Conservation (phyloP, 2,329 filamentous ascomycete species). For the Acephala macrosclerotiorum region DNA sequence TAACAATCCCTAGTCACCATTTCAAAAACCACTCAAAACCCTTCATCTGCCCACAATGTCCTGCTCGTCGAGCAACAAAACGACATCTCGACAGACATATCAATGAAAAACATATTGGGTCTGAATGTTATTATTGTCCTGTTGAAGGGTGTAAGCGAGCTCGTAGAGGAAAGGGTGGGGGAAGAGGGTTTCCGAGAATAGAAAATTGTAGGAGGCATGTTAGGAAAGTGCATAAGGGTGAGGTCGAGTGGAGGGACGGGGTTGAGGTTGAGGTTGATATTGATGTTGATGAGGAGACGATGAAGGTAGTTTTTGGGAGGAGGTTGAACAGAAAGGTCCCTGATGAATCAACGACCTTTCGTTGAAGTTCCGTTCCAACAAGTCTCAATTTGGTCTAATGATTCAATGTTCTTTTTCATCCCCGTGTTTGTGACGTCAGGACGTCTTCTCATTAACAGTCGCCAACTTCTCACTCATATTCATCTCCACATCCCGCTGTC, state of each 20-base stretch:
- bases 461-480: no score
- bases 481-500: no score
- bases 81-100: conserved; percentile 11
- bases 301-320: background rate
- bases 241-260: background rate
- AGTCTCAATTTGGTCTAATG: background rate
- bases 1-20: background rate
- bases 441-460: no score
- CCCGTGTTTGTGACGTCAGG: no score
- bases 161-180: background rate
- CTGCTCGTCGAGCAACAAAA: conserved; percentile 8
- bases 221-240: background rate
- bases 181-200: background rate
- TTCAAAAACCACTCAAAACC: conserved; percentile 11
- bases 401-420: no score
- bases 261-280: background rate
- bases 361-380: background rate
- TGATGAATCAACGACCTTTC: no score
- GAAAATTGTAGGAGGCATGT: conserved; percentile 7
- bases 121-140: conserved; percentile 7
- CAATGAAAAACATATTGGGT: conserved; percentile 5
- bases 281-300: background rate
- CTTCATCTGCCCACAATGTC: conserved; percentile 12
- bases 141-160: background rate
- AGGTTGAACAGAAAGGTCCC: background rate